Base-by-base conservation (phyloP, 73 alveolate species). In the Urostyla sp. region DNA sequence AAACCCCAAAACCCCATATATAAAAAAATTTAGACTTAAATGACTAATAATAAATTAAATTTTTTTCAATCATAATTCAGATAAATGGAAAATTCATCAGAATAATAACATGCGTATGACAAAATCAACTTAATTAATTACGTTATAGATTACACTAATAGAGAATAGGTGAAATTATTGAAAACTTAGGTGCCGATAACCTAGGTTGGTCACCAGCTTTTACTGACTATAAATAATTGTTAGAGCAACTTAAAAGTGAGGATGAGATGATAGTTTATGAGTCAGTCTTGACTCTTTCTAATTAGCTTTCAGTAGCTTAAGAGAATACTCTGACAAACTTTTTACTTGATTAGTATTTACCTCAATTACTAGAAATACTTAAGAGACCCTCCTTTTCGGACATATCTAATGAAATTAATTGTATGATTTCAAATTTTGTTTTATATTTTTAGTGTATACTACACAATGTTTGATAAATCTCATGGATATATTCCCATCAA, bases 401-500 rank as follows among this genome's bases (percentile, higher is more conserved):
- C 30, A 37, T 83, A 58, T 4, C 83, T 18, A 83, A 83, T 43
- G 91, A 83, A 32, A 72, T 67, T 36, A 60, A 63, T 26, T 34
- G 91, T 81, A 81, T 18, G 79, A n/a, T 20, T 26, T 40, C 16
- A 13, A 40, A 13, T 58, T 58, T 4, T 18, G 4, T 34, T 18
- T 34, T 8, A 15, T 16, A 37, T 34, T 36, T 57, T 60, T 59
- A 74, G 67, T 61, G 84, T 80, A 66, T 49, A 60, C 78, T 36
- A 58, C 51, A 24, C 32, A 61, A 49, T 66, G 91, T 21, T 53
- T 88, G 52, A 88, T 73, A 36, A 38, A 72, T 49, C 77, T 88
- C 72, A 79, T 88, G 79, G 95, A 88, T 59, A 79, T 85, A n/a
- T 86, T 55, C 53, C 89, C 95, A 20, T 54, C 69, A 10, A 27